phyloP scores from a whole-genome alignment of 768 basidiomycete species.

The Trametes cingulata region DNA sequence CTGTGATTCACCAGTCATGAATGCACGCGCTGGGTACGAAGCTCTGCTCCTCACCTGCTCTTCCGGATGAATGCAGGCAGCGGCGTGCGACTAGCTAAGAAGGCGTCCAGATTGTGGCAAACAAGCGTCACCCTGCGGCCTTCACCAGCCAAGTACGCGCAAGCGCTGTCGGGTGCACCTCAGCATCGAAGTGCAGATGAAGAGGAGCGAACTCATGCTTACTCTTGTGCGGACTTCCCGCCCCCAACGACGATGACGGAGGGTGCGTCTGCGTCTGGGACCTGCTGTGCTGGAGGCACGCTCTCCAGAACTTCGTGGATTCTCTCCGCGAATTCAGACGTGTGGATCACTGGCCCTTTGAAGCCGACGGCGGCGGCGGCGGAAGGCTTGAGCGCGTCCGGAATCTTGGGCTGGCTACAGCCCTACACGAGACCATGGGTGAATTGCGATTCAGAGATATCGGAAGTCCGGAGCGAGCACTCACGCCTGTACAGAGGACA shows the following conservation, averaged over 20 bases:
- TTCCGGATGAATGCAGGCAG: slow-evolving; percentile 58
- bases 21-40: not conserved
- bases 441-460: not conserved
- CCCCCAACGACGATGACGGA: slow-evolving; percentile 57
- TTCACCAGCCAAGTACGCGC: slow-evolving; percentile 46
- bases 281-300: slow-evolving; percentile 9
- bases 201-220: slow-evolving; percentile 6
- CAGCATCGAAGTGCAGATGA: not conserved
- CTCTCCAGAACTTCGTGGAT: slow-evolving; percentile 43
- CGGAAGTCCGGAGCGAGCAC: slow-evolving; percentile 13
- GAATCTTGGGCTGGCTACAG: slow-evolving; percentile 52
- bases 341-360: slow-evolving; percentile 47
- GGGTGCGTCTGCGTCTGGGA: slow-evolving; percentile 23
- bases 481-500: slow-evolving; percentile 60
- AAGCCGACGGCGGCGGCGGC: slow-evolving; percentile 44
- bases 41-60: slow-evolving; percentile 46
- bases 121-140: slow-evolving; percentile 50
- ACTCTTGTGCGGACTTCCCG: slow-evolving; percentile 70
- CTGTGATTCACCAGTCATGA: slow-evolving; percentile 32
- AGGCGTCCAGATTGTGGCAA: slow-evolving; percentile 52
- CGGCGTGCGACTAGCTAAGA: slow-evolving; percentile 46
- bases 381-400: slow-evolving; percentile 38
- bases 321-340: slow-evolving; percentile 45
- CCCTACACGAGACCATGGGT: slow-evolving; percentile 42
- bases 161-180: slow-evolving; percentile 30